Percentiles rank a stretch among this genome's conserved stretches.
Conservation (phyloP, 2,329 filamentous ascomycete species). For the Colletotrichum sp. region DNA sequence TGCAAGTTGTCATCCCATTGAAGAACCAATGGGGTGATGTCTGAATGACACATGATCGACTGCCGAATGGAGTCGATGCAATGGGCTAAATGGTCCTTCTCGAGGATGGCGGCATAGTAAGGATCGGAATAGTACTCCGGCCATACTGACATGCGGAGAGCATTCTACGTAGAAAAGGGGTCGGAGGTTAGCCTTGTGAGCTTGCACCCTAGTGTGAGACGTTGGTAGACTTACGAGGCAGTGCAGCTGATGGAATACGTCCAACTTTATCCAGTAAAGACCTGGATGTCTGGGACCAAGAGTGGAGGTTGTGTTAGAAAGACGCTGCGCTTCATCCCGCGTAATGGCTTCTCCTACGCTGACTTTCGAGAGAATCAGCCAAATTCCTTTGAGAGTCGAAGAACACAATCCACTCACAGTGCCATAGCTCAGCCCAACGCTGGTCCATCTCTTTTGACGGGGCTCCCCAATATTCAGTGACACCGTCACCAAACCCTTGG, state of each 20-base stretch:
- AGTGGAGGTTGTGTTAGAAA: not conserved
- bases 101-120: not conserved
- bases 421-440: not conserved
- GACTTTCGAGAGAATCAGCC: not conserved
- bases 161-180: not conserved
- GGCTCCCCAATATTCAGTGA: not conserved
- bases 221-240: not conserved
- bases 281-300: not conserved
- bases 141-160: not conserved
- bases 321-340: not conserved
- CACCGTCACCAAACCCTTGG: not conserved
- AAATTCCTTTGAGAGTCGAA: not conserved
- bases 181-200: not conserved
- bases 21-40: not conserved
- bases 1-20: not conserved
- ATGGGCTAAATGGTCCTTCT: not conserved
- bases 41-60: not conserved
- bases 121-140: not conserved
- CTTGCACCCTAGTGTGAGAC: not conserved
- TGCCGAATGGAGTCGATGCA: not conserved
- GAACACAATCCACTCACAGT: not conserved
- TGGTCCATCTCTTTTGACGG: not conserved
- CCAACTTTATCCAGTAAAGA: not conserved
- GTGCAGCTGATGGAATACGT: not conserved
- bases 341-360: not conserved